Conservation (phyloP, 345 rosid species). For the Cardamine resedifolia region DNA sequence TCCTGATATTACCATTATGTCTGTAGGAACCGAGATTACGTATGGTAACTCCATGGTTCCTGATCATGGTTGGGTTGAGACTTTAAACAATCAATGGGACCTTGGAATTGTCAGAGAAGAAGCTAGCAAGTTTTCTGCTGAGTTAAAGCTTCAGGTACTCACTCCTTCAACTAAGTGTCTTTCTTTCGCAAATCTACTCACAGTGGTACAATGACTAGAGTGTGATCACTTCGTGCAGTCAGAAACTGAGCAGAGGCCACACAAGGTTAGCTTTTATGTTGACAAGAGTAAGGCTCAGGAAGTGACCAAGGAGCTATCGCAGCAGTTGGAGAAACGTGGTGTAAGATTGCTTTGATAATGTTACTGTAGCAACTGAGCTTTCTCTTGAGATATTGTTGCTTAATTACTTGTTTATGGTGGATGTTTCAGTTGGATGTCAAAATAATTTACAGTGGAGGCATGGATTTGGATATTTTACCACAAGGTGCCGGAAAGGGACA, state of each 20-base stretch:
- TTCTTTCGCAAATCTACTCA: slow-evolving; percentile 3
- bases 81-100: slow-evolving; percentile 87
- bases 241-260: slow-evolving; percentile 86
- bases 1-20: slow-evolving; percentile 93
- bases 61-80: slow-evolving; percentile 88
- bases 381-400: background rate
- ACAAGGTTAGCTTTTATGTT: slow-evolving; percentile 90
- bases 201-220: background rate
- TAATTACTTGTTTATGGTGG: background rate
- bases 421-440: slow-evolving; percentile 81
- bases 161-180: background rate
- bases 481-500: slow-evolving; percentile 99
- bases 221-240: slow-evolving; percentile 48
- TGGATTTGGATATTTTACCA: slow-evolving; percentile 91
- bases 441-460: slow-evolving; percentile 90
- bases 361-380: background rate
- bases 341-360: slow-evolving; percentile 42
- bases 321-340: slow-evolving; percentile 58
- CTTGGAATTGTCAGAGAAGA: slow-evolving; percentile 67
- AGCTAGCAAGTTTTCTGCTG: slow-evolving; percentile 75
- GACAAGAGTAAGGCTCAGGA: slow-evolving; percentile 75
- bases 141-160: slow-evolving; percentile 86
- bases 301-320: slow-evolving; percentile 62
- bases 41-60: slow-evolving; percentile 84
- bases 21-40: slow-evolving; percentile 98